Conservation (phyloP, 1,284 basidiomycete species). For the Pisolithus thermaeus region DNA sequence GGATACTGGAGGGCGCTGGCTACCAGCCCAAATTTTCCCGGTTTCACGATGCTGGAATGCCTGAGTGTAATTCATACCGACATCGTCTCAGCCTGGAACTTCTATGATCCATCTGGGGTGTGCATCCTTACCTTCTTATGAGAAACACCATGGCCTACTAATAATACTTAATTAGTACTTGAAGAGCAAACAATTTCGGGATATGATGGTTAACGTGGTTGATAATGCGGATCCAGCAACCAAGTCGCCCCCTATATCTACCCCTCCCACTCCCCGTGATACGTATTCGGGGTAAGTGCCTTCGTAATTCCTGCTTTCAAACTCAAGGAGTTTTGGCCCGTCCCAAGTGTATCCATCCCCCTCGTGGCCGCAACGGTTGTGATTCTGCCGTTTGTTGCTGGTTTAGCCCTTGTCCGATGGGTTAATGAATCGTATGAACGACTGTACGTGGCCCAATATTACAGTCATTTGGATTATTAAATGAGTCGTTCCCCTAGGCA, state of each 20-base stretch:
- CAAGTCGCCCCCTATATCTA: too few relatives aligned
- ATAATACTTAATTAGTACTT: not conserved
- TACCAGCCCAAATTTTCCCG: constrained; percentile 13
- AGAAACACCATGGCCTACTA: too few relatives aligned
- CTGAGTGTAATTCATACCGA: constrained; percentile 13
- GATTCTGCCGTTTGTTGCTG: constrained; percentile 20
- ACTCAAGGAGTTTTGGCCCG: too few relatives aligned
- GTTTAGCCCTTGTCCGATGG: constrained; percentile 21
- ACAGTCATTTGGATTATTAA: too few relatives aligned
- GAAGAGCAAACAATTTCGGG: not conserved
- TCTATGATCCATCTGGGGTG: constrained; percentile 15
- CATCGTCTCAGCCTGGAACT: constrained; percentile 16
- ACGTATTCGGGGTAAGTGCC: not conserved
- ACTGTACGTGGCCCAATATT: constrained; percentile 13
- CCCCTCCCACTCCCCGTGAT: too few relatives aligned
- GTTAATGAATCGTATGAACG: constrained; percentile 20
- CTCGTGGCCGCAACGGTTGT: constrained; percentile 11
- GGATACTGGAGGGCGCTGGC: constrained; percentile 21
- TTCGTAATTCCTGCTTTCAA: too few relatives aligned
- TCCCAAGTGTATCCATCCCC: not conserved
- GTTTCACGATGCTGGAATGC: constrained; percentile 11
- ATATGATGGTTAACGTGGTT: constrained; percentile 1
- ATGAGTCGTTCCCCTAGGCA: not conserved
- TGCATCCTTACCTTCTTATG: not conserved
- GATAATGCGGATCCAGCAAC: not conserved